phyloP scores from a whole-genome alignment of 495 filamentous ascomycete species.

The Neurospora africana region DNA sequence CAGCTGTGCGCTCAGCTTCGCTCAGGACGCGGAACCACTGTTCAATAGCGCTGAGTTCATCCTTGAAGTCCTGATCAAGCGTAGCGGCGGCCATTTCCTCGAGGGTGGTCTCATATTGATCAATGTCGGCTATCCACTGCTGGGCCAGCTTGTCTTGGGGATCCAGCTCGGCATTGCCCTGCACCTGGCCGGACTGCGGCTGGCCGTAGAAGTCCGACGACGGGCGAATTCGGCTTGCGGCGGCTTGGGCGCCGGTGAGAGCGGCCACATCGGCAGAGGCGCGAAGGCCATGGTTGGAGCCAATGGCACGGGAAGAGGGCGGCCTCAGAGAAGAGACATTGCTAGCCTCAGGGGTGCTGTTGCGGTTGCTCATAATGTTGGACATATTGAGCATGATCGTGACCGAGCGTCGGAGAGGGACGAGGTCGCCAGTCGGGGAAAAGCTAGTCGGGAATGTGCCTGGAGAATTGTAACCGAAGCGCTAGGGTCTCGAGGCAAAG shows the following conservation, averaged over 20 bases:
- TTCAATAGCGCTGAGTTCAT: conserved; percentile 96
- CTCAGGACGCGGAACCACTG: conserved; percentile 98
- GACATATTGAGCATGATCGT: conserved; percentile 48
- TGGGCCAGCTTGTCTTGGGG: conserved; percentile 86
- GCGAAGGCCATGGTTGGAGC: conserved; percentile 73
- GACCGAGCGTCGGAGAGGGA: conserved; percentile 3
- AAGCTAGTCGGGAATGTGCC: not conserved
- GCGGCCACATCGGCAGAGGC: conserved; percentile 96
- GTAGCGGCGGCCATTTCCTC: conserved; percentile 99
- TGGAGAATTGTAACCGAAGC: conserved; percentile 7
- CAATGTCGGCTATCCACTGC: conserved; percentile 98
- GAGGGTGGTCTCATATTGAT: conserved; percentile 92
- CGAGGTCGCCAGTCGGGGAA: conserved; percentile 10
- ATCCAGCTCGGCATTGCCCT: conserved; percentile 54
- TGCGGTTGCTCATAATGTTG: conserved; percentile 77
- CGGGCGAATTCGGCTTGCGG: conserved; percentile 77
- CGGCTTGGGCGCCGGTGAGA: conserved; percentile 56
- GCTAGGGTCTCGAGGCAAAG: conserved; percentile 12
- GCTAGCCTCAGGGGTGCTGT: conserved; percentile 88
- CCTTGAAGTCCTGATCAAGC: conserved; percentile 97
- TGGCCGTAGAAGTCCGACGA: conserved; percentile 91
- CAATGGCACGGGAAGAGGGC: conserved; percentile 71
- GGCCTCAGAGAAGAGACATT: conserved; percentile 79
- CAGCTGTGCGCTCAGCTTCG: conserved; percentile 91
- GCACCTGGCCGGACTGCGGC: conserved; percentile 51